A percentile compares a stretch with the other conserved stretches of the same genome.
Conservation (phyloP, 2,329 filamentous ascomycete species). For the Tolypocladium cylindrosporum region DNA sequence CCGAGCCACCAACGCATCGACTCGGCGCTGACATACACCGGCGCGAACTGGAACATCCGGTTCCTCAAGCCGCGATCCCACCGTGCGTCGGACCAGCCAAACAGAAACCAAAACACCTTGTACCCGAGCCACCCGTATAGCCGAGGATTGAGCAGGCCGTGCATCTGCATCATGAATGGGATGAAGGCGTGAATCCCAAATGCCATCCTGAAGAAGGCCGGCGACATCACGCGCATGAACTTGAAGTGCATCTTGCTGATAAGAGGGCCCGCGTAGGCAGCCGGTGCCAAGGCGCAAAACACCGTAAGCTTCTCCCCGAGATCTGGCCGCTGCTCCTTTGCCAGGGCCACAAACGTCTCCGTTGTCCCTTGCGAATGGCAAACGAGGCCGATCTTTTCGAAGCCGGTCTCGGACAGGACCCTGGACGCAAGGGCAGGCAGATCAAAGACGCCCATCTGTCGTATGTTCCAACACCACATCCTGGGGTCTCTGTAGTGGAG, state of each 20-base stretch:
- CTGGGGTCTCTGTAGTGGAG: constrained; percentile 68
- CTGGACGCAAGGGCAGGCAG: constrained; percentile 71
- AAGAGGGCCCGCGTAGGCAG: constrained; percentile 78
- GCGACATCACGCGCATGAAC: constrained; percentile 76
- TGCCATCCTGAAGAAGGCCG: constrained; percentile 64
- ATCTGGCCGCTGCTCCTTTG: constrained; percentile 81
- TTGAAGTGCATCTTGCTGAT: constrained; percentile 86
- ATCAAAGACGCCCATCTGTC: constrained; percentile 87
- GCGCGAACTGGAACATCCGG: constrained; percentile 86
- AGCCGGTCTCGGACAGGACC: constrained; percentile 73
- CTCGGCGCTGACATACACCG: constrained; percentile 82
- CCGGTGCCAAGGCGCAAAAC: constrained; percentile 84
- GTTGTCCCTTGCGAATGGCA: constrained; percentile 90
- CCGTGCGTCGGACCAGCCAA: constrained; percentile 73
- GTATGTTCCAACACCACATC: constrained; percentile 96
- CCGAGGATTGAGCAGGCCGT: constrained; percentile 50
- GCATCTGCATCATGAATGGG: constrained; percentile 84
- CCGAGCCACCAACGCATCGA: constrained; percentile 96
- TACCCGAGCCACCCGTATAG: constrained; percentile 80
- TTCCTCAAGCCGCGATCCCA: constrained; percentile 75
- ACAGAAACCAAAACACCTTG: constrained; percentile 79
- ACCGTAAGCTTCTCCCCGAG: constrained; percentile 75
- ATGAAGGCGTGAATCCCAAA: constrained; percentile 94
- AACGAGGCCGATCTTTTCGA: constrained; percentile 71
- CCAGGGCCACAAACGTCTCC: constrained; percentile 75